phyloP scores from a whole-genome alignment of 2,329 filamentous ascomycete species.

The Colletotrichum sp. region DNA sequence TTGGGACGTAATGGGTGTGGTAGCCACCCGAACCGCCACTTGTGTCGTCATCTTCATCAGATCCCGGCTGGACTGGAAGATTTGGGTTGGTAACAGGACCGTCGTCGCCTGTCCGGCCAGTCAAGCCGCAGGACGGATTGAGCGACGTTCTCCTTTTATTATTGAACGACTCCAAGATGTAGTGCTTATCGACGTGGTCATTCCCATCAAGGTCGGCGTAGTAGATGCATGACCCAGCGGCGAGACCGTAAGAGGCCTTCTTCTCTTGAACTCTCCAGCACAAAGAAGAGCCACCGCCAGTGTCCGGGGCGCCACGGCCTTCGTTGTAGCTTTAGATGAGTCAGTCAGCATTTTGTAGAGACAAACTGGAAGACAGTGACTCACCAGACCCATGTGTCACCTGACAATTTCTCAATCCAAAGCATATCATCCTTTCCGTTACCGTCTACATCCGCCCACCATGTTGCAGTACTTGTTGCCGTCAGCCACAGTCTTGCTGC shows the following conservation, averaged over 20 bases:
- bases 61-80: not conserved
- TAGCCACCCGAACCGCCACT: not conserved
- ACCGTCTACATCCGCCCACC: conserved; percentile 34
- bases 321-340: conserved; percentile 27
- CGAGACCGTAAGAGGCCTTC: not conserved
- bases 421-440: conserved; percentile 38
- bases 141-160: not conserved
- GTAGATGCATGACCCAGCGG: conserved; percentile 20
- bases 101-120: not conserved
- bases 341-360: fast-evolving
- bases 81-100: not conserved
- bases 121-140: not conserved
- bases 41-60: not conserved
- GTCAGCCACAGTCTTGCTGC: conserved; percentile 6
- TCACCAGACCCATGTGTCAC: conserved; percentile 31
- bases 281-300: not conserved
- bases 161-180: not conserved
- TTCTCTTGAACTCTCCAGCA: not conserved
- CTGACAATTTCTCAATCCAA: conserved; percentile 37
- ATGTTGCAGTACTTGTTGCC: conserved; percentile 25
- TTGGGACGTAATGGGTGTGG: not conserved
- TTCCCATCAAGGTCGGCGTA: conserved; percentile 31
- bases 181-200: not conserved
- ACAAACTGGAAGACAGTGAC: not conserved
- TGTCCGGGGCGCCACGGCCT: not conserved